These are phyloP conservation scores for Microdochium paspali DNA, from an alignment of 2,329 filamentous ascomycete genomes.

Conservation along the genomic window DNA sequence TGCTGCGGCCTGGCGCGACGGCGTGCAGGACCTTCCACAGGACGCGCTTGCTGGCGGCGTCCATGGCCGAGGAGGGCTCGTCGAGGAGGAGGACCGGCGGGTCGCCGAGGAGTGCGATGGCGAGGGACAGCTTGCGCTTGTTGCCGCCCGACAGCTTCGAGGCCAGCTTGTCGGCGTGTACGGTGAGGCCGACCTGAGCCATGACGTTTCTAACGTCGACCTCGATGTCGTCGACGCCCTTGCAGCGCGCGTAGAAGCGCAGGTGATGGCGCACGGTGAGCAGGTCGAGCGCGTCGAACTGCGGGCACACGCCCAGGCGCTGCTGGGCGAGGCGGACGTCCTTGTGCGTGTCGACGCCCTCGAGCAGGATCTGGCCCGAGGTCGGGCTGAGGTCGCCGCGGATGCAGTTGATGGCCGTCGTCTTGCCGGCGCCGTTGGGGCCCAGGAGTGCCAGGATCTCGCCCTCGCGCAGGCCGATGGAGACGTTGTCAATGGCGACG, in stretches of 20 bases:
- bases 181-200: slow-evolving; percentile 52
- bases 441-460: slow-evolving; percentile 70
- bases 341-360: slow-evolving; percentile 53
- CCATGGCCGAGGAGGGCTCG: slow-evolving; percentile 71
- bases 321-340: slow-evolving; percentile 53
- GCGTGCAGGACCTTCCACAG: slow-evolving; percentile 66
- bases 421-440: slow-evolving; percentile 71
- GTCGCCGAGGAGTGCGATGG: slow-evolving; percentile 68
- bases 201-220: slow-evolving; percentile 58
- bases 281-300: slow-evolving; percentile 63
- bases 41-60: slow-evolving; percentile 57
- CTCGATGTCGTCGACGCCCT: slow-evolving; percentile 53
- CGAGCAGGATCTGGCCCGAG: slow-evolving; percentile 58
- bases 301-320: slow-evolving; percentile 65
- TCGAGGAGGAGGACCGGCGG: slow-evolving; percentile 66
- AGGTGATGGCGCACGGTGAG: slow-evolving; percentile 68
- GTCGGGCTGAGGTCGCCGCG: slow-evolving; percentile 62
- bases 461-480: slow-evolving; percentile 56
- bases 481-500: slow-evolving; percentile 60
- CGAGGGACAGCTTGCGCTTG: slow-evolving; percentile 64
- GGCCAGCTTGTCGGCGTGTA: slow-evolving; percentile 54
- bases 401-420: slow-evolving; percentile 62
- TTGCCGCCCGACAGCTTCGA: slow-evolving; percentile 66
- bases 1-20: slow-evolving; percentile 54
- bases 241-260: slow-evolving; percentile 60